phyloP scores from a whole-genome alignment of 2,329 filamentous ascomycete species.

The Trematosphaeria pertusa region DNA sequence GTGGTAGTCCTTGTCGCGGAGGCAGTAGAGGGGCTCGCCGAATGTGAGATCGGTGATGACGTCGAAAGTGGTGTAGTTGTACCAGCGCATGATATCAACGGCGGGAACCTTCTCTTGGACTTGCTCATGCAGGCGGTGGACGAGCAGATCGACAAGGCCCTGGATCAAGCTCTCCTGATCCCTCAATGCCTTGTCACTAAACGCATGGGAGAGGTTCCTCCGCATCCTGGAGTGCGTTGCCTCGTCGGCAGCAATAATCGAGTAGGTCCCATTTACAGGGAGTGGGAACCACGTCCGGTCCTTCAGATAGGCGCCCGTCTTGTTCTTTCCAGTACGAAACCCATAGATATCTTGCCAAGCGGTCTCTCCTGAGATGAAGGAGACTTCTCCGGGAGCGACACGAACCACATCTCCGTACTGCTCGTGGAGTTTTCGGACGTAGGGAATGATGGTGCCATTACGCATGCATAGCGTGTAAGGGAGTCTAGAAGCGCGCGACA shows the following conservation, averaged over 20 bases:
- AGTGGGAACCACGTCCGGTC: conserved; percentile 43
- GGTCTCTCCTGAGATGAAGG: conserved; percentile 52
- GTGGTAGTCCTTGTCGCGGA: conserved; percentile 36
- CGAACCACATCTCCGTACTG: conserved; percentile 53
- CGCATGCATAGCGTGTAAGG: conserved; percentile 38
- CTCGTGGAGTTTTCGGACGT: conserved; percentile 43
- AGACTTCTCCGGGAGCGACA: conserved; percentile 51
- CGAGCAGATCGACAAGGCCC: conserved; percentile 48
- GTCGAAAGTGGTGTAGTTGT: conserved; percentile 35
- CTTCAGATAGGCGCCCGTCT: conserved; percentile 45
- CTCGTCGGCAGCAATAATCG: conserved; percentile 36
- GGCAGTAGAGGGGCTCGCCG: conserved; percentile 39
- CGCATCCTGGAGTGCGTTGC: conserved; percentile 44
- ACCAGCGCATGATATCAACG: conserved; percentile 36
- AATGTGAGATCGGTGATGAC: conserved; percentile 42
- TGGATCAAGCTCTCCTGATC: conserved; percentile 51
- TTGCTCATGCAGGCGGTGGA: conserved; percentile 41
- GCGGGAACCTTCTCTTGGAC: conserved; percentile 7
- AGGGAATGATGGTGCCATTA: conserved; percentile 33
- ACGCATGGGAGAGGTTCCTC: conserved; percentile 50
- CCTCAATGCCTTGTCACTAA: conserved; percentile 51
- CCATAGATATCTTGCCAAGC: conserved; percentile 56
- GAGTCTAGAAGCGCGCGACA: conserved; percentile 39
- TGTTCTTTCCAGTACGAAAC: conserved; percentile 46
- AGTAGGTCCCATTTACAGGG: conserved; percentile 37